phyloP scores from a whole-genome alignment of 306 rosid species.

The Ziziphus jujuba region DNA sequence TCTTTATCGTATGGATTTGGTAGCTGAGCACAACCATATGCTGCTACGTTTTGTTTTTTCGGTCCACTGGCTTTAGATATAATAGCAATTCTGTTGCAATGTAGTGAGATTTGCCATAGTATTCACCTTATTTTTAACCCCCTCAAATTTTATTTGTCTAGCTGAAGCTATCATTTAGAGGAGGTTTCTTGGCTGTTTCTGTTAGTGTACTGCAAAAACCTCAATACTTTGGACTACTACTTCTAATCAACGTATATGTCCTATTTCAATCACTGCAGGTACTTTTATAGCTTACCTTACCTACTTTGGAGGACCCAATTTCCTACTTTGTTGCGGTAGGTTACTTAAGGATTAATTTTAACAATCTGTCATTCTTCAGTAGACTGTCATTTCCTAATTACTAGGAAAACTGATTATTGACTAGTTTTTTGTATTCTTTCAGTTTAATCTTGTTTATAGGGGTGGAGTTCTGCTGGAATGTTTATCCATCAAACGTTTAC shows the following conservation, averaged over 20 bases:
- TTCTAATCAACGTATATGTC: not conserved
- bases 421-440: conserved; percentile 16
- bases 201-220: too few species aligned
- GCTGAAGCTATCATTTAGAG: too few species aligned
- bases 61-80: too few species aligned
- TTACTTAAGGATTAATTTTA: not conserved
- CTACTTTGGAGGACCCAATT: conserved; percentile 74
- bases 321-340: conserved; percentile 66
- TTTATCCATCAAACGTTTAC: conserved; percentile 68
- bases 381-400: not conserved
- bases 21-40: not conserved
- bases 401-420: conserved; percentile 7
- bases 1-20: not conserved
- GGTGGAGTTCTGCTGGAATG: conserved; percentile 88
- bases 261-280: conserved; percentile 48
- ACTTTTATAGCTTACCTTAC: conserved; percentile 83
- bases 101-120: too few species aligned
- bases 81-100: too few species aligned
- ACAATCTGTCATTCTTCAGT: not conserved
- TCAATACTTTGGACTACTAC: not conserved
- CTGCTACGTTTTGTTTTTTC: too few species aligned
- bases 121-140: too few species aligned
- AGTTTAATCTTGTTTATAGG: conserved; percentile 73
- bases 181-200: too few species aligned
- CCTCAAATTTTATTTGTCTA: too few species aligned